Percentiles rank a stretch among this genome's conserved stretches.
phyloP scores from a whole-genome alignment of 345 rosid species.

The Salix udensis region DNA sequence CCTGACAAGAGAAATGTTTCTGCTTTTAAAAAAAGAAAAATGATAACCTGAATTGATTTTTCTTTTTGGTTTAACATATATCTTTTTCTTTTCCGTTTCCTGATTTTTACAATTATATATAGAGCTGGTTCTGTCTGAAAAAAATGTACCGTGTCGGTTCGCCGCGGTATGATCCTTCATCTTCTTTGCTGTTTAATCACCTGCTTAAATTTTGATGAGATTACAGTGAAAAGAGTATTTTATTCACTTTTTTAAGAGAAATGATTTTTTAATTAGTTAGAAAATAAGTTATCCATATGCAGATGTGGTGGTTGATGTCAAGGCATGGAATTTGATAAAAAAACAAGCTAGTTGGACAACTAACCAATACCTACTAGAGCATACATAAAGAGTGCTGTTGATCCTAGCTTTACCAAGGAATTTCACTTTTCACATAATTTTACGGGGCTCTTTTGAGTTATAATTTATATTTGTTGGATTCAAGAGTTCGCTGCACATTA shows the following conservation, averaged over 20 bases:
- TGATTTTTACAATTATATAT: background rate
- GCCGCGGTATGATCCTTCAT: background rate
- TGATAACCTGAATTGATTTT: background rate
- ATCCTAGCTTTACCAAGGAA: background rate
- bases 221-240: background rate
- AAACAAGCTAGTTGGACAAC: background rate
- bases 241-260: background rate
- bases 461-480: background rate
- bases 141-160: background rate
- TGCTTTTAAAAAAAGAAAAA: background rate
- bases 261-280: background rate
- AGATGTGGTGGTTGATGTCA: conserved; percentile 1
- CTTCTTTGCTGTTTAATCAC: background rate
- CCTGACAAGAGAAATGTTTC: background rate
- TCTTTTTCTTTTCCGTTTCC: background rate
- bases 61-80: background rate
- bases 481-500: background rate
- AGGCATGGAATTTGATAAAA: background rate
- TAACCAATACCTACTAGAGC: background rate
- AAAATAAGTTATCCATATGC: conserved; percentile 4
- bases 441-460: background rate
- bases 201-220: background rate
- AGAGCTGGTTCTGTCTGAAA: background rate
- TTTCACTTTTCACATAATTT: background rate
- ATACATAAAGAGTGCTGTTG: background rate